These are phyloP conservation scores for Bauhinia variegata DNA, from an alignment of 306 rosid genomes.

Conservation along the genomic window DNA sequence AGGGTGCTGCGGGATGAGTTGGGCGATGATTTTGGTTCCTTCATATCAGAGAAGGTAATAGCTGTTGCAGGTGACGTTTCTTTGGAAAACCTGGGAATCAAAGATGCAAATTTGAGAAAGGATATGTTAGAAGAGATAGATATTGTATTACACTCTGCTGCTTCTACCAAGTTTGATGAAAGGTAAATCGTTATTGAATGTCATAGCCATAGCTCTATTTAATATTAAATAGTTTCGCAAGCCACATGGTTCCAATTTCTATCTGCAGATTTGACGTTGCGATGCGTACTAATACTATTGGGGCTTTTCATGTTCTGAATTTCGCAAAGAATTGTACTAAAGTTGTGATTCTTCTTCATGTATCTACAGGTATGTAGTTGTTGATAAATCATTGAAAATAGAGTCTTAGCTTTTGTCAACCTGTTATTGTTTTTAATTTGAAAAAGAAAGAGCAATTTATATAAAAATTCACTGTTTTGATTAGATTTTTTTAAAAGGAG, in stretches of 20 bases:
- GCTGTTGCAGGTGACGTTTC: constrained; percentile 27
- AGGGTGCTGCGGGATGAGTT: constrained; percentile 3
- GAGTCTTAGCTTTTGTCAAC: too few species aligned
- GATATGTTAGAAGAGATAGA: constrained; percentile 21
- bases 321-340: constrained; percentile 35
- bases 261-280: constrained; percentile 41
- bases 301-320: constrained; percentile 21
- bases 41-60: constrained; percentile 25
- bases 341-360: constrained; percentile 31
- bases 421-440: too few species aligned
- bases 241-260: too few species aligned
- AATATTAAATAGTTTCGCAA: too few species aligned
- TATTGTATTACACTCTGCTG: constrained; percentile 23
- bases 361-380: constrained; percentile 32
- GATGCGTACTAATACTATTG: constrained; percentile 21
- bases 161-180: constrained; percentile 38
- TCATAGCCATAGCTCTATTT: too few species aligned
- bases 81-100: constrained; percentile 16
- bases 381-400: too few species aligned
- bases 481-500: too few species aligned
- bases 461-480: too few species aligned
- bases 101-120: constrained; percentile 7
- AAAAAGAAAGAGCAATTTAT: too few species aligned
- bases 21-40: constrained; percentile 19
- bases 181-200: neutral